Conservation (phyloP, 441 rosid genomes). For the Erodium texanum region DNA sequence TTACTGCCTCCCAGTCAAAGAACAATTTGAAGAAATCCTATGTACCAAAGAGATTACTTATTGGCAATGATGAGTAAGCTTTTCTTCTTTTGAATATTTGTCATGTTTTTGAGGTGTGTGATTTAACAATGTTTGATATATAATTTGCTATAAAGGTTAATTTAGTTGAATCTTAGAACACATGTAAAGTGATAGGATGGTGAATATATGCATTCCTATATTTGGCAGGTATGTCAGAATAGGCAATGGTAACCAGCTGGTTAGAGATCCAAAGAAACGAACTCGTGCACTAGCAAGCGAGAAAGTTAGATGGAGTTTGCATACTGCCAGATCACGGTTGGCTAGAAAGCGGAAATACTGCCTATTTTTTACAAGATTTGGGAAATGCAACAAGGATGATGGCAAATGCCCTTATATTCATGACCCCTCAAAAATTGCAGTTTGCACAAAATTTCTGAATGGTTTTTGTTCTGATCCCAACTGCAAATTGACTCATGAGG, state of each 20-base stretch:
- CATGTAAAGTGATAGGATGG: neutral
- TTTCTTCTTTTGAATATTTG: slow-evolving; percentile 13
- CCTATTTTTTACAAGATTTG: slow-evolving; percentile 94
- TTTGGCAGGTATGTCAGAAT: slow-evolving; percentile 80
- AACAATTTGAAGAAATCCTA: slow-evolving; percentile 46
- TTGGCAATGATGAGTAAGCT: slow-evolving; percentile 84
- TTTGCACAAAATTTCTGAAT: slow-evolving; percentile 87
- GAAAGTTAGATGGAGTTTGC: slow-evolving; percentile 96
- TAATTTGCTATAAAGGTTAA: slow-evolving; percentile 3
- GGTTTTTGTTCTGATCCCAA: slow-evolving; percentile 62
- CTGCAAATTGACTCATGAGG: slow-evolving; percentile 98
- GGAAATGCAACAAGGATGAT: slow-evolving; percentile 90
- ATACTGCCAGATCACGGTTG: slow-evolving; percentile 74
- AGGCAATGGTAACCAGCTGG: slow-evolving; percentile 91
- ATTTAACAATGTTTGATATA: neutral
- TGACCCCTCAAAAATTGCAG: slow-evolving; percentile 84
- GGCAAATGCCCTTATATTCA: slow-evolving; percentile 94
- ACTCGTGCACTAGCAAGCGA: slow-evolving; percentile 87
- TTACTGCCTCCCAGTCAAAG: slow-evolving; percentile 29
- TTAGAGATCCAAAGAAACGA: slow-evolving; percentile 92
- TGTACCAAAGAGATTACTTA: slow-evolving; percentile 81
- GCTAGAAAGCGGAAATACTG: slow-evolving; percentile 80
- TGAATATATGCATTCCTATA: slow-evolving; percentile 5
- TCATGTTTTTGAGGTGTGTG: neutral
- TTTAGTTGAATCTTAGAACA: neutral